Evolutionary conservation across 108 stramenopile genomes (phyloP).

Genomic region (Cyclotella kingstonii): DNA sequence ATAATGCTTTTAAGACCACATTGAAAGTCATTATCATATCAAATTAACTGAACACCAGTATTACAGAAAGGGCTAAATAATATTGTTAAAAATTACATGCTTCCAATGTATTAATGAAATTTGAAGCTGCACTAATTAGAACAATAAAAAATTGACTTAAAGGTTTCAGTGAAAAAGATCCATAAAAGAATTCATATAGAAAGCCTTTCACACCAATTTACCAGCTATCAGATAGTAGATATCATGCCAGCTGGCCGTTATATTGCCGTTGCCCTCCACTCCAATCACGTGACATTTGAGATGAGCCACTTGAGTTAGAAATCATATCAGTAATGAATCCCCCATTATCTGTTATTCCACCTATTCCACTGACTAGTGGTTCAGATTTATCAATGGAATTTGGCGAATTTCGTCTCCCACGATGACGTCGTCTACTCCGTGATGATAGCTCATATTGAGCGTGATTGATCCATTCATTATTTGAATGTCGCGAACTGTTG

Average conservation of each 20-base stretch:
- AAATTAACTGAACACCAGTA: no score
- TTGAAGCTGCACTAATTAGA: not conserved
- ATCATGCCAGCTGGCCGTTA: constrained; percentile 18
- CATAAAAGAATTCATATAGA: no score
- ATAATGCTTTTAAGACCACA: no score
- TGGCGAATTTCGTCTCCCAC: constrained; percentile 19
- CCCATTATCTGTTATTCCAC: constrained; percentile 35
- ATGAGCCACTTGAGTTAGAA: constrained; percentile 41
- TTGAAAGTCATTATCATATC: no score
- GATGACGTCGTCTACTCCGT: constrained; percentile 21
- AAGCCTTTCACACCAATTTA: not conserved
- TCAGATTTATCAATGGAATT: constrained; percentile 34
- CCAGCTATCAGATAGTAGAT: not conserved
- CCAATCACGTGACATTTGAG: constrained; percentile 18
- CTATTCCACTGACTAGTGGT: constrained; percentile 28
- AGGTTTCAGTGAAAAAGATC: not conserved
- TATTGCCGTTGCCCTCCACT: constrained; percentile 17
- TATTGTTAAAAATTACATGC: no score
- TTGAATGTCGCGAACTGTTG: not conserved
- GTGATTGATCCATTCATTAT: constrained; percentile 20
- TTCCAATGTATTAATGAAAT: no score
- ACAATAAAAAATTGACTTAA: not conserved
- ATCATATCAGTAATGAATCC: constrained; percentile 44
- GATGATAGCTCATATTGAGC: constrained; percentile 36
- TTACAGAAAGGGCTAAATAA: no score